A percentile compares a stretch with the other conserved stretches of the same genome.
These are phyloP conservation scores for Lycium barbarum DNA, from an alignment of 257 asterid genomes.

Conservation along the genomic window DNA sequence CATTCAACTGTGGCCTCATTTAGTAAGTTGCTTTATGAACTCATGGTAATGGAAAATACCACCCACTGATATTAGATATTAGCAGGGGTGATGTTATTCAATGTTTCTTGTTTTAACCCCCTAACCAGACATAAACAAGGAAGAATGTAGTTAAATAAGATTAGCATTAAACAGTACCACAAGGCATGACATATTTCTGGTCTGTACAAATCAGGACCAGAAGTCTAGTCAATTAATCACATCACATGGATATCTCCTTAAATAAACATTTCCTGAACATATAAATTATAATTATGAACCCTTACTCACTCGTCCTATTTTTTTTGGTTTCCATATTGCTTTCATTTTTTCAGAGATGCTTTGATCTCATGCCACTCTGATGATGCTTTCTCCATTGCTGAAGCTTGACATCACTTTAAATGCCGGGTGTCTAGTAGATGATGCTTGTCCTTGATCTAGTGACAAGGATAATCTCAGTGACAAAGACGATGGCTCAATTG, in stretches of 20 bases:
- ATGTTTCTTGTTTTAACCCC: slow-evolving; percentile 39
- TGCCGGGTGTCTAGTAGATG: slow-evolving; percentile 47
- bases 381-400: slow-evolving; percentile 54
- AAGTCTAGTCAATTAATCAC: slow-evolving; percentile 31
- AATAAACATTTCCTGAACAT: slow-evolving; percentile 37
- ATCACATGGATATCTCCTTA: slow-evolving; percentile 35
- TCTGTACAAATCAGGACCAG: slow-evolving; percentile 59
- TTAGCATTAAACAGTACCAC: slow-evolving; percentile 47
- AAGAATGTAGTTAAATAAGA: slow-evolving; percentile 44
- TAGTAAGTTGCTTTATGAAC: not conserved
- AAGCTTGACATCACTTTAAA: slow-evolving; percentile 46
- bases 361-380: slow-evolving; percentile 57
- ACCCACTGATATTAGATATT: slow-evolving; percentile 30
- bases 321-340: not conserved
- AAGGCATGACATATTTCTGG: slow-evolving; percentile 57
- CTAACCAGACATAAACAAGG: slow-evolving; percentile 38
- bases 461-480: slow-evolving; percentile 75
- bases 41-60: not conserved
- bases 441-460: slow-evolving; percentile 50
- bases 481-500: slow-evolving; percentile 49
- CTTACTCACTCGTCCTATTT: slow-evolving; percentile 29
- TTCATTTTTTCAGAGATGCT: slow-evolving; percentile 30
- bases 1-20: not conserved
- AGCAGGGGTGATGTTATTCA: slow-evolving; percentile 33
- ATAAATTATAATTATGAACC: slow-evolving; percentile 30